Base-by-base conservation (phyloP, 768 basidiomycete genomes). In the Leccinum uliginosum region DNA sequence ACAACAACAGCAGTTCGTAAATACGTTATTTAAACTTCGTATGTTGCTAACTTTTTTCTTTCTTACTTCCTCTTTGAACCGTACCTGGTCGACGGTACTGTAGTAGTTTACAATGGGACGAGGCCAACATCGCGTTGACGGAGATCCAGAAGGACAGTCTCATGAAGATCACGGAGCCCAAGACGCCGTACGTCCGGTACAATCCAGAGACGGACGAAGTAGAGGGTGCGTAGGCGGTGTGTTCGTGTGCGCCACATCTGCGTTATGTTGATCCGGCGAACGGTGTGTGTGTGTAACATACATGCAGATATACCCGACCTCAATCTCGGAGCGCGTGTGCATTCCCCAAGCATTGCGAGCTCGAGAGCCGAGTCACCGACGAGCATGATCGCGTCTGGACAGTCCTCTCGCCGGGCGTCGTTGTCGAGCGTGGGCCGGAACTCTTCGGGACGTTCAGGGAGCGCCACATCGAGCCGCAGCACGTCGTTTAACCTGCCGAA, bases 161-260 rank as follows among this genome's bases (percentile, higher is more conserved):
- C 68, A 98, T 97, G 94, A 98, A 97, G 83, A 98, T 98, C 67
- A 93, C 91, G 3, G 94, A 98, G 67, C 94, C 94, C 53, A 98
- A 98, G 81, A 98, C 94, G 10, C 94, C 94, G 2, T 98, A 90
- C 73, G 94, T 98, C 53, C 80, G 92, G 62, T 95, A 93, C 72
- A 89, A 93, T 65, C 81, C 91, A 3, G 86, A 89, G 68, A 86
- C 87, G n/a, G 91, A 93, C 70, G 81, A 82, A 53, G 74, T 93
- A 44, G 91, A 93, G 72, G 85, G 94, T 93, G 71, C 67, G 76
- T 73, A n/a, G 0, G 8, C 12, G 17, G 4, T 17, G 8, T 26
- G 4, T 17, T 17, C 12, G 23, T 26, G 24, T 47, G 24, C 4
- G 5, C 21, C 21, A 2, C 38, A 40, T 17, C 11, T 17, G 2